Base-by-base conservation (phyloP, 1,284 basidiomycete genomes). In the Moesziomyces parantarcticus region DNA sequence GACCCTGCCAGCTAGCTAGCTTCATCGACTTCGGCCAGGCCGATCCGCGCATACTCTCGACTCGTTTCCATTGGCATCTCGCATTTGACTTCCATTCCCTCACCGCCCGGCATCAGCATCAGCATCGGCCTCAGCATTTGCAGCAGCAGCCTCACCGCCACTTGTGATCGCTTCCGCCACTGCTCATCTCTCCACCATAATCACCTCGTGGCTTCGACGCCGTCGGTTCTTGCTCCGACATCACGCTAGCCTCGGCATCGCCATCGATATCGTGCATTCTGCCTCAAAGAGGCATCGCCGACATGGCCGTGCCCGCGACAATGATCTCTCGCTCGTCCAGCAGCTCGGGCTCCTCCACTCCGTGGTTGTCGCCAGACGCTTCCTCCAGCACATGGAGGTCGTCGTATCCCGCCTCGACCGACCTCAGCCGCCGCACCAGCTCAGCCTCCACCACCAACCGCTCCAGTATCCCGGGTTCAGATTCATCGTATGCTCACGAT, bases 281-380 rank as follows among this genome's bases (percentile, higher is more conserved):
- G 43, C 52, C 34, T 29, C 14, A 8, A 5, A 9, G 14, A 32
- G 1, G 20, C 21, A 11, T 39, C 36, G 11, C 39, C 57, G 56
- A 4, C 14, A 66, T 72, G 69, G 59, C 63, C 26, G 56, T 59
- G 5, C 59, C 63, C 3, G 54, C 63, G 14, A 55, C 49, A 11
- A 39, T 68, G 22, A 50, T 48, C 23, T 50, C 69, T 25, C 58
- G 58, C 49, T 66, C 69, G 54, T 32, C 58, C 45, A 52, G 14
- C 61, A 60, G 60, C 51, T 64, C 70, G 16, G 65, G 49, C 13
- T 43, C 70, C 4, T 58, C 57, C 11, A 73, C 65, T 14, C 70
- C 70, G 18, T 68, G 61, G 65, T 46, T 61, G 9, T 73, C 70
- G n/a, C 61, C 65, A 5, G 53, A 58, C 11, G 43, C 43, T n/a